Percentiles rank a stretch among this genome's conserved stretches.
Conservation (phyloP, 2,329 filamentous ascomycete genomes). For the Cryphonectria nitschkei region DNA sequence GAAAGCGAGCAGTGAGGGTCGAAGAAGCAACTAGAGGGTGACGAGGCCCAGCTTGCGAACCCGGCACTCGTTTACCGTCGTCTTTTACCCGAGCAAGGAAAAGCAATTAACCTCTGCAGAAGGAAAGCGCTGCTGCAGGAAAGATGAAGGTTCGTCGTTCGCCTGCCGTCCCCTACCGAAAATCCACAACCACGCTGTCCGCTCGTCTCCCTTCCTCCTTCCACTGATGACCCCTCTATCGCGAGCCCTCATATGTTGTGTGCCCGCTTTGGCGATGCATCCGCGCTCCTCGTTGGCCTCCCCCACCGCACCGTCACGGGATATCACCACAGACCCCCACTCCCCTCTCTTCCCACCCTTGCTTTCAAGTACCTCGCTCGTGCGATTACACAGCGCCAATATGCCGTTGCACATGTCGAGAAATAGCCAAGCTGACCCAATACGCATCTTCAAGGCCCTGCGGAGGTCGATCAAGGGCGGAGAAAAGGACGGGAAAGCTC, state of each 20-base stretch:
- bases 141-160: conserved; percentile 15
- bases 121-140: conserved; percentile 11
- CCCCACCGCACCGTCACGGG: conserved; percentile 2
- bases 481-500: conserved; percentile 69
- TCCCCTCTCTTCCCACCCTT: not conserved
- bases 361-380: not conserved
- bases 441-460: conserved; percentile 66
- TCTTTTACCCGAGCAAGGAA: not conserved
- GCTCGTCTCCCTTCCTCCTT: not conserved
- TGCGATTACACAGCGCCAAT: conserved; percentile 9
- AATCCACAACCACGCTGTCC: not conserved
- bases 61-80: not conserved
- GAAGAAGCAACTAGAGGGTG: not conserved
- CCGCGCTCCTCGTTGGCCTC: not conserved
- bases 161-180: not conserved
- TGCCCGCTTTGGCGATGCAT: not conserved
- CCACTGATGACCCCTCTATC: not conserved
- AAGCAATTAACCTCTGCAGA: conserved; percentile 1
- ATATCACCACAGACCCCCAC: not conserved
- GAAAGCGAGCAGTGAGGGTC: not conserved
- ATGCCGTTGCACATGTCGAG: conserved; percentile 18
- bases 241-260: not conserved
- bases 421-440: conserved; percentile 43
- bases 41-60: conserved; percentile 6
- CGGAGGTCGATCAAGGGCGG: conserved; percentile 90